These are phyloP conservation scores for Rhynchosporium graminicola DNA, from an alignment of 2,329 filamentous ascomycete species.

Conservation along the genomic window DNA sequence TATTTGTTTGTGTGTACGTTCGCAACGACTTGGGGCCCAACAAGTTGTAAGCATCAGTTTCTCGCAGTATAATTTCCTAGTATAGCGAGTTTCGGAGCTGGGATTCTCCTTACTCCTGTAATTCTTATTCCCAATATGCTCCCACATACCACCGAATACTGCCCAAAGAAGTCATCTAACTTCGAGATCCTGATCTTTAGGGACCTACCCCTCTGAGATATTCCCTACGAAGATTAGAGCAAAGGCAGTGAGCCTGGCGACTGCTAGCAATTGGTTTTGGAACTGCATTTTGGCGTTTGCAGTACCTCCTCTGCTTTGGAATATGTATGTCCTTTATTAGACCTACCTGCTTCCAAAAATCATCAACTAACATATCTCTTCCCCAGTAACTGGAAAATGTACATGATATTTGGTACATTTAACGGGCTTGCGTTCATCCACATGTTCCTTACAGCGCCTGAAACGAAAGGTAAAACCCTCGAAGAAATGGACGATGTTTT, in stretches of 20 bases:
- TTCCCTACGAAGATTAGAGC: constrained; percentile 70
- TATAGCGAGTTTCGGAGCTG: too few relatives aligned
- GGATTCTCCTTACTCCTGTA: too few relatives aligned
- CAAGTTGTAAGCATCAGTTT: constrained; percentile 38
- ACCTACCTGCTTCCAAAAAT: not conserved
- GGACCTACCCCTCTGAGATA: constrained; percentile 65
- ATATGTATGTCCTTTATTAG: constrained; percentile 43
- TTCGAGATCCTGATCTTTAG: too few relatives aligned
- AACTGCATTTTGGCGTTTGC: constrained; percentile 66
- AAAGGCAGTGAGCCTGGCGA: constrained; percentile 73
- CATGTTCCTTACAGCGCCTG: constrained; percentile 64
- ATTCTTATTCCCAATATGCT: too few relatives aligned
- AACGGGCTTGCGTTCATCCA: constrained; percentile 68
- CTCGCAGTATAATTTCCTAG: too few relatives aligned
- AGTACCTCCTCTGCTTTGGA: constrained; percentile 52
- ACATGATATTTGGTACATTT: constrained; percentile 76
- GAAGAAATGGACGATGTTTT: constrained; percentile 80
- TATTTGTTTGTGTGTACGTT: constrained; percentile 73
- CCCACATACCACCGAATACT: too few relatives aligned
- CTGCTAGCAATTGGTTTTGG: constrained; percentile 73
- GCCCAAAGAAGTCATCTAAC: too few relatives aligned
- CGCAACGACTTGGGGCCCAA: constrained; percentile 59
- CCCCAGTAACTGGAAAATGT: constrained; percentile 58
- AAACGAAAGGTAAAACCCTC: constrained; percentile 72
- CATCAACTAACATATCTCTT: constrained; percentile 6